Evolutionary conservation across 1,139 yeast genomes (phyloP).

Genomic region (Geotrichum phurueaensis): DNA sequence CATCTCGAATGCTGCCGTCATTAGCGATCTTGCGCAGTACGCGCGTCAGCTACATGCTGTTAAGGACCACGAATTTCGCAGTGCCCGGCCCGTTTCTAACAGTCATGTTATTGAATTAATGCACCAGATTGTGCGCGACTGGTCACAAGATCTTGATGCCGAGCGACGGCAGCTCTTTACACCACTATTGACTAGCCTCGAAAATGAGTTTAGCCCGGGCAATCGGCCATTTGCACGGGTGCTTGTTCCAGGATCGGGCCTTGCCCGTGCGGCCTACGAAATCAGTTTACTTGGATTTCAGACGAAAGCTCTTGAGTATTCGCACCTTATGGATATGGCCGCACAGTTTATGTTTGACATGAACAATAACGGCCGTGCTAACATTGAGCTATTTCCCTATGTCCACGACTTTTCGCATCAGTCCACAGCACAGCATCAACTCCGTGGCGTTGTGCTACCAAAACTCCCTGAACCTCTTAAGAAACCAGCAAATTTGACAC

Average conservation of each 20-base stretch:
- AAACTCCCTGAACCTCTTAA: background rate
- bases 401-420: constrained; percentile 71
- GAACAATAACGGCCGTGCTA: background rate
- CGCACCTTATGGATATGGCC: constrained; percentile 65
- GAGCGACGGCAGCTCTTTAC: constrained; percentile 51
- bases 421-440: constrained; percentile 45
- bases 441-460: constrained; percentile 31
- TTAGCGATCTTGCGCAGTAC: constrained; percentile 42
- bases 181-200: constrained; percentile 42
- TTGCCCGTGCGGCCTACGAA: constrained; percentile 65
- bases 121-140: constrained; percentile 71
- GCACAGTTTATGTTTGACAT: constrained; percentile 49
- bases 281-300: constrained; percentile 42
- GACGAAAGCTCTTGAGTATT: constrained; percentile 66
- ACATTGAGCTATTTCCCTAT: constrained; percentile 46
- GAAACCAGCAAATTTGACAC: constrained; percentile 36
- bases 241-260: constrained; percentile 73
- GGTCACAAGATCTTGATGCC: constrained; percentile 44
- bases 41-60: constrained; percentile 43
- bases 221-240: constrained; percentile 28
- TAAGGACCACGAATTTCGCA: constrained; percentile 39
- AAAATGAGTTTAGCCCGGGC: constrained; percentile 25
- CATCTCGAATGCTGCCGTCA: constrained; percentile 42
- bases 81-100: constrained; percentile 30
- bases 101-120: constrained; percentile 63